Percentiles rank a stretch among this genome's conserved stretches.
Conservation (phyloP, 768 basidiomycete genomes). For the Lactarius sp. region DNA sequence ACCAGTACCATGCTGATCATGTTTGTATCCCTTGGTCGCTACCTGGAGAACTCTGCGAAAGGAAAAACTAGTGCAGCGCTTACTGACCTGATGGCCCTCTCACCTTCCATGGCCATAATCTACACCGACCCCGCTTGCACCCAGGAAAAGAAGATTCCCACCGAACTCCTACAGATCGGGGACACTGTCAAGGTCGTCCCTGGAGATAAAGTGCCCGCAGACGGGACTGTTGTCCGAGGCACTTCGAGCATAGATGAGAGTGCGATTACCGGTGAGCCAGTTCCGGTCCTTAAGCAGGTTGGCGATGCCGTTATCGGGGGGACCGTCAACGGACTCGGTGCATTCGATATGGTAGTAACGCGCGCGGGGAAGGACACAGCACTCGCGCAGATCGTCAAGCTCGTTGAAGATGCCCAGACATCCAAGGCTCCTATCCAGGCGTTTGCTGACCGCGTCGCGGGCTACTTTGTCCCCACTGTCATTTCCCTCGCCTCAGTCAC, state of each 20-base stretch:
- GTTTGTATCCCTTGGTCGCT: slow-evolving; percentile 94
- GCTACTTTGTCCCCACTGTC: slow-evolving; percentile 91
- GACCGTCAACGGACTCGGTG: slow-evolving; percentile 95
- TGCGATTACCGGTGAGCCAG: slow-evolving; percentile 91
- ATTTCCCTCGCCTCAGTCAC: slow-evolving; percentile 78
- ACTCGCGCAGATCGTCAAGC: slow-evolving; percentile 89
- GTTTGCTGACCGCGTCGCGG: slow-evolving; percentile 91
- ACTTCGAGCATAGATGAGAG: slow-evolving; percentile 91
- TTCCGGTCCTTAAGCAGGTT: slow-evolving; percentile 78
- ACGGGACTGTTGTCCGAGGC: slow-evolving; percentile 84
- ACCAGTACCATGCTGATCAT: slow-evolving; percentile 98
- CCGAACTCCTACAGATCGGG: slow-evolving; percentile 91
- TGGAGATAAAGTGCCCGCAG: slow-evolving; percentile 94
- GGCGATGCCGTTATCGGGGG: slow-evolving; percentile 93
- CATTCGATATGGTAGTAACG: slow-evolving; percentile 93
- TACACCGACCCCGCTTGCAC: slow-evolving; percentile 84
- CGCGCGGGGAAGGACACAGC: slow-evolving; percentile 96
- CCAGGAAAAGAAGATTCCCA: slow-evolving; percentile 85
- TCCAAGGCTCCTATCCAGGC: slow-evolving; percentile 97
- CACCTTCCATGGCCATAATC: slow-evolving; percentile 93
- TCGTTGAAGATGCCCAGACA: slow-evolving; percentile 98
- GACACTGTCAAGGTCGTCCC: slow-evolving; percentile 93
- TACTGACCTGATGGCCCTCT: slow-evolving; percentile 92
- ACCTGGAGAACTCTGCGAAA: slow-evolving; percentile 94
- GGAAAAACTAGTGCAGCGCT: slow-evolving; percentile 95